Base-by-base conservation (phyloP, 2,329 filamentous ascomycete genomes). In the Diaporthe longicolla region DNA sequence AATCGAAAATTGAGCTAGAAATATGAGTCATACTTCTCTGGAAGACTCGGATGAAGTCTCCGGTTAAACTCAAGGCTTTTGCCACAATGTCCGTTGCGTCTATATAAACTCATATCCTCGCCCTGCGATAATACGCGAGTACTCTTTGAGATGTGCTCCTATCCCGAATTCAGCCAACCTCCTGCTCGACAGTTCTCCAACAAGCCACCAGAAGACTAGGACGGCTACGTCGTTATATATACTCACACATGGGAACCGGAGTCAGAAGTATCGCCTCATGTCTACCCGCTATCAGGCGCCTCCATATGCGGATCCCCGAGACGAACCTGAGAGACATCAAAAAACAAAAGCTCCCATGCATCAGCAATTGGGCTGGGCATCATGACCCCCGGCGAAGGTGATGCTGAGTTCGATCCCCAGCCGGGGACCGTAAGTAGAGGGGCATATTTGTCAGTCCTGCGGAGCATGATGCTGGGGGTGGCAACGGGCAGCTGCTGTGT, bases 21-120 rank as follows among this genome's bases (percentile, higher is more conserved):
- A 40, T 40, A 13, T 11, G 37, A 40, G 37, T 4, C 3, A 40
- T 40, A 13, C 35, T 72, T n/a, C 57, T 72, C 15, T 72, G 70
- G 59, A 48, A 57, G 48, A 65, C 52, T 29, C 50, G 48, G 35
- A 72, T 72, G 59, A 66, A 66, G 37, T 45, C 52, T 13, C 54
- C 50, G 54, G 26, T 40, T 19, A 80, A 80, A 71, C 61, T 80
- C 15, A 72, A 71, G 21, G 77, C 78, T 24, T 76, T 76, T 48
- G 40, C 66, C 29, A 69, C 79, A 37, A 73, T 80, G 59, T 78
- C 77, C 9, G 78, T 79, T 70, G 75, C 74, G 66, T 77, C 78
- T n/a, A 43, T 79, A 79, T 81, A 73, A 77, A 78, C 77, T 1
- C 4, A 50, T 10, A 10, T 19, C 17, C n/a, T 6, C 6, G 3